Conservation (phyloP, 148 eudicot species). For the Cornus kousa region DNA sequence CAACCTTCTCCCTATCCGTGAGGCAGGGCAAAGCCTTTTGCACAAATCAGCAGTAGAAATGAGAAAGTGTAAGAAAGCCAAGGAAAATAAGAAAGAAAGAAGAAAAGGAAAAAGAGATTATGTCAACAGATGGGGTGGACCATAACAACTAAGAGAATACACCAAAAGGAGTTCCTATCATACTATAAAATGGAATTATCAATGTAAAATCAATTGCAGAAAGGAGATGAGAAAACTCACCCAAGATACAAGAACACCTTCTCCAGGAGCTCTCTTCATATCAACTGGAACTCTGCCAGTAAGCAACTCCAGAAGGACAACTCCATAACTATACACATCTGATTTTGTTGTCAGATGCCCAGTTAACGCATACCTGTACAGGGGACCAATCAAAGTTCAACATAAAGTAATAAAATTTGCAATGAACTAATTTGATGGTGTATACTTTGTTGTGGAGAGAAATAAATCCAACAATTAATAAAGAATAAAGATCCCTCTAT, state of each 20-base stretch:
- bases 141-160: background rate
- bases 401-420: background rate
- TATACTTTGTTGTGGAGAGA: background rate
- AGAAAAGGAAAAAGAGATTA: background rate
- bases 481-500: background rate
- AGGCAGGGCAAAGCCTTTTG: constrained; percentile 79
- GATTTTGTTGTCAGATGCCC: constrained; percentile 94
- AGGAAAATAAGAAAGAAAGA: background rate
- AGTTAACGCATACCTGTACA: constrained; percentile 82
- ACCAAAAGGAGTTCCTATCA: background rate
- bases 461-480: background rate
- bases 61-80: background rate
- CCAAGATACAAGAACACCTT: constrained; percentile 94
- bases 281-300: constrained; percentile 93
- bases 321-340: constrained; percentile 95
- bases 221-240: constrained; percentile 38
- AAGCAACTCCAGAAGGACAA: constrained; percentile 89
- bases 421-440: background rate
- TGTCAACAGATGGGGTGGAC: background rate
- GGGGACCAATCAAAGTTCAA: background rate
- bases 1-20: constrained; percentile 80
- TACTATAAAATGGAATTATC: background rate
- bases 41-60: constrained; percentile 4
- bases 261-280: constrained; percentile 82
- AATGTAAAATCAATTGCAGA: background rate